A percentile compares a stretch with the other conserved stretches of the same genome.
phyloP scores from a whole-genome alignment of 371 early-diverging fungal genomes.

The Chytridium lagenaria region DNA sequence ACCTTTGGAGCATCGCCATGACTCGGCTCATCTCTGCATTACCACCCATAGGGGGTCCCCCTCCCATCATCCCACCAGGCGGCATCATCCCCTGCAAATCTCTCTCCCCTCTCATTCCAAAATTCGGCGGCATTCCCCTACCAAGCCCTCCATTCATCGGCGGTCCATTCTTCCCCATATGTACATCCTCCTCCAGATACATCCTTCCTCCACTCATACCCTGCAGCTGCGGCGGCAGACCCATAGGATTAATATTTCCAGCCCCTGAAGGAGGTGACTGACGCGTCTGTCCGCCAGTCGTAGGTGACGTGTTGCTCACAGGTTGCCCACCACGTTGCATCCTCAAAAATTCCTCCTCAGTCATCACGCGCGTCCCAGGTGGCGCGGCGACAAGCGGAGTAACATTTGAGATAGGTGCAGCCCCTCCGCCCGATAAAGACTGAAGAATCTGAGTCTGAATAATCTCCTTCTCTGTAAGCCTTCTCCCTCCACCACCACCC shows the following conservation, averaged over 20 bases:
- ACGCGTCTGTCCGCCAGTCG: neutral
- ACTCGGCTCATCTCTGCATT: neutral
- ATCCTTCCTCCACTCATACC: neutral
- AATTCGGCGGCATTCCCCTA: neutral
- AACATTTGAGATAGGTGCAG: neutral
- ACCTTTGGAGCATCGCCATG: neutral
- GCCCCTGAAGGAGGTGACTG: neutral
- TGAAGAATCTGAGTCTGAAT: slow-evolving; percentile 5
- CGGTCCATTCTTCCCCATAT: neutral
- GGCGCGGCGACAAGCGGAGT: neutral
- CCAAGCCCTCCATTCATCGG: neutral
- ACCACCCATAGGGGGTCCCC: too few relatives aligned
- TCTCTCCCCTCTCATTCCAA: neutral
- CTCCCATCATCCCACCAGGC: too few relatives aligned
- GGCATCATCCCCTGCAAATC: too few relatives aligned
- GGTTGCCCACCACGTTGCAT: slow-evolving; percentile 4
- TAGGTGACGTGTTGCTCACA: neutral
- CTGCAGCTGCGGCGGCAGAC: neutral
- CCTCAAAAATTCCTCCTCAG: slow-evolving; percentile 14
- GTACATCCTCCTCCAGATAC: slow-evolving; percentile 3
- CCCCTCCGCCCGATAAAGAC: neutral
- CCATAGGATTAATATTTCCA: neutral
- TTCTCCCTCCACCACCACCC: neutral
- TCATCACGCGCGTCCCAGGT: neutral
- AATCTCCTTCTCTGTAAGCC: slow-evolving; percentile 1